phyloP scores from a whole-genome alignment of 2,329 filamentous ascomycete species.

The Colletotrichum trifolii region DNA sequence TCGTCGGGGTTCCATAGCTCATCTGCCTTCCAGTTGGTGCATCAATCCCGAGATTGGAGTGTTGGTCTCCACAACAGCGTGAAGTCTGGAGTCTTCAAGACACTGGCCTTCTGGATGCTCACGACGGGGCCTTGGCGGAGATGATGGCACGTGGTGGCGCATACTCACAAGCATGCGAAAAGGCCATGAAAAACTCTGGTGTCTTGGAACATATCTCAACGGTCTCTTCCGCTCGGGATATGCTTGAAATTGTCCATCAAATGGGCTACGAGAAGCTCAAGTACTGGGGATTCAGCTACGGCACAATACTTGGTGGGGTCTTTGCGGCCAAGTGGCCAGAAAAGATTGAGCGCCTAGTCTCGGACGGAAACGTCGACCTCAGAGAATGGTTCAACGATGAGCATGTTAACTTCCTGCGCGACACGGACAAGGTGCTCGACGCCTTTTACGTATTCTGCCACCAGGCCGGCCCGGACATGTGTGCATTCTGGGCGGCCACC shows the following conservation, averaged over 20 bases:
- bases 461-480: conserved; percentile 59
- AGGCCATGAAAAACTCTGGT: conserved; percentile 47
- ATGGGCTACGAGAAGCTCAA: conserved; percentile 54
- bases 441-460: conserved; percentile 66
- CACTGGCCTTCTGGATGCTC: conserved; percentile 58
- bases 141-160: conserved; percentile 55
- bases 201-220: conserved; percentile 57
- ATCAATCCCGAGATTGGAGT: conserved; percentile 62
- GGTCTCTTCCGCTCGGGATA: conserved; percentile 57
- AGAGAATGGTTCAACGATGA: conserved; percentile 62
- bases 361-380: conserved; percentile 66
- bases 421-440: conserved; percentile 64
- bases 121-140: conserved; percentile 57
- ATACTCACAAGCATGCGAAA: conserved; percentile 56
- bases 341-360: conserved; percentile 60
- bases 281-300: conserved; percentile 68
- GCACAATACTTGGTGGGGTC: conserved; percentile 62
- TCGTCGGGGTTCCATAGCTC: not conserved
- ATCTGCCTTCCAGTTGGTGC: conserved; percentile 50
- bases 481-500: conserved; percentile 54
- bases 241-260: conserved; percentile 58
- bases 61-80: conserved; percentile 58
- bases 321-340: conserved; percentile 65
- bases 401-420: conserved; percentile 60
- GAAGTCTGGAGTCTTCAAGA: conserved; percentile 57